These are phyloP conservation scores for Karstenula rhodostoma DNA, from an alignment of 2,329 filamentous ascomycete species.

Conservation along the genomic window DNA sequence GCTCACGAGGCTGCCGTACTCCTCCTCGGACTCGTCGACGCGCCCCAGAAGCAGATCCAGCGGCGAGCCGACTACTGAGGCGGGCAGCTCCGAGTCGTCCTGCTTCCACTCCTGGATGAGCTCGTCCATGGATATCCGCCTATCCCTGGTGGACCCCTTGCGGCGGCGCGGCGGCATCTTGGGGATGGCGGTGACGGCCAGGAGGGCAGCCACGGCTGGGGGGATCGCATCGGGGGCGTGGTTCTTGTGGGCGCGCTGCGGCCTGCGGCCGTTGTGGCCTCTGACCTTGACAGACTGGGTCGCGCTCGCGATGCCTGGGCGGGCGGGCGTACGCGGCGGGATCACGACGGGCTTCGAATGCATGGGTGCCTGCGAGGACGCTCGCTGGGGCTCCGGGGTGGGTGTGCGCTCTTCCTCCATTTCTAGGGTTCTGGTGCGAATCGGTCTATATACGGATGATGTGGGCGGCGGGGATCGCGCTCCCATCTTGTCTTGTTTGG, in stretches of 20 bases:
- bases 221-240: constrained; percentile 58
- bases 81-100: constrained; percentile 51
- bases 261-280: constrained; percentile 40
- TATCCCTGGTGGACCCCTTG: constrained; percentile 52
- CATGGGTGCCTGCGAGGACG: constrained; percentile 34
- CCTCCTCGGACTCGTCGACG: constrained; percentile 56
- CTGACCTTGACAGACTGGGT: constrained; percentile 42
- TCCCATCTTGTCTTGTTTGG: constrained; percentile 42
- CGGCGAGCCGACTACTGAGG: constrained; percentile 54
- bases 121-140: constrained; percentile 63
- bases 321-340: constrained; percentile 45
- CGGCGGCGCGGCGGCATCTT: constrained; percentile 54
- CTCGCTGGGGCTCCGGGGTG: constrained; percentile 17
- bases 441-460: constrained; percentile 21
- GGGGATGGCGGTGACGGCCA: constrained; percentile 68
- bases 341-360: constrained; percentile 55
- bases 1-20: constrained; percentile 51
- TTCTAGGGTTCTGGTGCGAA: constrained; percentile 24
- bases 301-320: constrained; percentile 32
- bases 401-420: constrained; percentile 18
- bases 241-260: constrained; percentile 34
- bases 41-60: constrained; percentile 65
- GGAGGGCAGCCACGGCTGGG: constrained; percentile 64
- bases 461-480: constrained; percentile 30
- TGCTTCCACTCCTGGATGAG: constrained; percentile 64